Percentiles rank a stretch among this genome's conserved stretches.
phyloP scores from a whole-genome alignment of 2,329 filamentous ascomycete genomes.

The Sporothrix mexicana region DNA sequence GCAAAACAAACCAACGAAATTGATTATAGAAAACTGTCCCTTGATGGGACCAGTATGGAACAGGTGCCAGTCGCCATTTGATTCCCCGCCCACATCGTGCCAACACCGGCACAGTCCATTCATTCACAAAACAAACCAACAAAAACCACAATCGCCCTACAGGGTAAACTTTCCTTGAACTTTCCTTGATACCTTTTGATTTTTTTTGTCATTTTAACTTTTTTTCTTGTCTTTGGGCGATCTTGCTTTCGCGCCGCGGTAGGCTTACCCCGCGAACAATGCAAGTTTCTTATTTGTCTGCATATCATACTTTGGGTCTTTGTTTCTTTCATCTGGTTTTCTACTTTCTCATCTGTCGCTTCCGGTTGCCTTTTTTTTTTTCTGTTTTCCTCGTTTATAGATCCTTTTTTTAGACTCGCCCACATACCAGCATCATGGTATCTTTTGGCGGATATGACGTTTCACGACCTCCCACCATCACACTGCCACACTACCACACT shows the following conservation, averaged over 20 bases:
- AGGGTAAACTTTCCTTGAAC: background rate
- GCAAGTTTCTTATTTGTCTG: conserved; percentile 4
- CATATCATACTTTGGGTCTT: background rate
- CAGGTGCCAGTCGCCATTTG: background rate
- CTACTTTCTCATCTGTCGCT: background rate
- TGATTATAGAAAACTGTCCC: background rate
- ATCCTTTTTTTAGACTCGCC: conserved; percentile 25
- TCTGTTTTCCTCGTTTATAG: background rate
- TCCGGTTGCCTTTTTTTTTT: background rate
- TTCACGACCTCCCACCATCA: conserved; percentile 31
- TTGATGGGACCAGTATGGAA: background rate
- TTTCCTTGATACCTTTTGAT: conserved; percentile 27
- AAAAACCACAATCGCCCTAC: background rate
- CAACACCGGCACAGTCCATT: background rate
- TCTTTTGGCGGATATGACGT: conserved; percentile 29
- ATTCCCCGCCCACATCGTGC: background rate
- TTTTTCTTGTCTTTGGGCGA: background rate
- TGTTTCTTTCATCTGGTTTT: conserved; percentile 11
- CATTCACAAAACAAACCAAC: background rate
- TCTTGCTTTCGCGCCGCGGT: conserved; percentile 3
- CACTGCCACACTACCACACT: background rate
- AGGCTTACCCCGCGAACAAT: conserved; percentile 10
- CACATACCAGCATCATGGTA: conserved; percentile 10
- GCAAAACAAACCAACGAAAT: background rate
- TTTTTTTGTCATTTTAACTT: background rate